Percentiles rank a stretch among this genome's conserved stretches.
Conservation (phyloP, 345 rosid species). For the Hypericum perforatum region DNA sequence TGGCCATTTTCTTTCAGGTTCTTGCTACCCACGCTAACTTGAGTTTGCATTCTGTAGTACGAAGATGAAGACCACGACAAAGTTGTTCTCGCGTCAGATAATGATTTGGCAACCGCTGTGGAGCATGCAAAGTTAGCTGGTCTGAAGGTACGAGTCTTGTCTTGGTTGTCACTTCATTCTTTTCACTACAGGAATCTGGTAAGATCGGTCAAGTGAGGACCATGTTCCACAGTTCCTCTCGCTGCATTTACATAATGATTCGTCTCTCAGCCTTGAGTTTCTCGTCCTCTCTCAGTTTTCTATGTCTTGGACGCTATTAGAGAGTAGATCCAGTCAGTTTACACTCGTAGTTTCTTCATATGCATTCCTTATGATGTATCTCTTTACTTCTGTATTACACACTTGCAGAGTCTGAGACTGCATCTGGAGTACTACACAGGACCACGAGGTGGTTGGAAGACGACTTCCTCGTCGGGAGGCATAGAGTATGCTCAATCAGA, state of each 20-base stretch:
- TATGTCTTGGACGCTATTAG: no score
- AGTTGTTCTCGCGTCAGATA: slow-evolving; percentile 77
- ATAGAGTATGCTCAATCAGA: slow-evolving; percentile 49
- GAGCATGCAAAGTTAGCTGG: slow-evolving; percentile 87
- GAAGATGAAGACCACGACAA: slow-evolving; percentile 96
- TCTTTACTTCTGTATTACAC: no score
- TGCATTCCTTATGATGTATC: no score
- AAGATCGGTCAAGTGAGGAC: no score
- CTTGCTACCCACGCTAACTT: slow-evolving; percentile 8
- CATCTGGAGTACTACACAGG: slow-evolving; percentile 65
- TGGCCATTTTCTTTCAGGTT: slow-evolving; percentile 1
- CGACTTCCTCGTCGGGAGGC: slow-evolving; percentile 30
- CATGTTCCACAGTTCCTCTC: no score
- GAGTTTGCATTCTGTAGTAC: slow-evolving; percentile 38
- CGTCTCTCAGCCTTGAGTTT: no score
- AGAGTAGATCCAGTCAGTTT: no score
- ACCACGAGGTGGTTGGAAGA: slow-evolving; percentile 27
- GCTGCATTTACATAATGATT: no score
- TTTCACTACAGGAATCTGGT: background rate
- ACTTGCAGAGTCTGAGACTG: slow-evolving; percentile 73
- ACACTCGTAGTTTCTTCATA: no score
- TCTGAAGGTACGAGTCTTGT: slow-evolving; percentile 55
- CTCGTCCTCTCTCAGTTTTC: no score
- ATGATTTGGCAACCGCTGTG: slow-evolving; percentile 76
- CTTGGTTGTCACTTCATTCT: background rate